Percentiles rank a stretch among this genome's conserved stretches.
Evolutionary conservation across 2,329 filamentous ascomycete species (phyloP).

Genomic region (Blastomyces percursus): DNA sequence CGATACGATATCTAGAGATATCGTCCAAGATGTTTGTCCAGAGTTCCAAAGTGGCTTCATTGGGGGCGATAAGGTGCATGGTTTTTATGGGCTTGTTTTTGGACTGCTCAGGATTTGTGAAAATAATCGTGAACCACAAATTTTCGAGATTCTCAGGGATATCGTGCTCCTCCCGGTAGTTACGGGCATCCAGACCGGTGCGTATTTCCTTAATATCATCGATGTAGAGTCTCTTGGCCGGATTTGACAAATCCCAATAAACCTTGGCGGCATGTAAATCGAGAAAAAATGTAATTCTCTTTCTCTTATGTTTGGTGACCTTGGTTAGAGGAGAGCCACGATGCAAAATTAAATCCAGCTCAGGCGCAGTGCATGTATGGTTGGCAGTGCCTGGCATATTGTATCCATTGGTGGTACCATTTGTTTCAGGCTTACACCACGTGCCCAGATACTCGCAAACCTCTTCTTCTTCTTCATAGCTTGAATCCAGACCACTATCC

Average conservation of each 20-base stretch:
- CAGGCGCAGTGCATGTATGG: conserved; percentile 44
- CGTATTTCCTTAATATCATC: conserved; percentile 92
- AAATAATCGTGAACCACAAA: conserved; percentile 84
- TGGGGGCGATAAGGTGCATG: conserved; percentile 75
- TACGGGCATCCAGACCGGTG: conserved; percentile 68
- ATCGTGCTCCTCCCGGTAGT: conserved; percentile 76
- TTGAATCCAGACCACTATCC: conserved; percentile 34
- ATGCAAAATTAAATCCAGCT: conserved; percentile 65
- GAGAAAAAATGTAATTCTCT: conserved; percentile 63
- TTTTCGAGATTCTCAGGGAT: conserved; percentile 56
- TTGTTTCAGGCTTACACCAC: conserved; percentile 33
- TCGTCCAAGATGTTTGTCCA: conserved; percentile 80
- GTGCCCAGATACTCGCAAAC: conserved; percentile 35
- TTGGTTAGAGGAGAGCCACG: conserved; percentile 70
- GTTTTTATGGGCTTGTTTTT: conserved; percentile 62
- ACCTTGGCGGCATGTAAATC: conserved; percentile 79
- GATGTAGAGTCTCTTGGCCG: conserved; percentile 78
- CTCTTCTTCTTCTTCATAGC: conserved; percentile 37
- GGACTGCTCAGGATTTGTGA: conserved; percentile 64
- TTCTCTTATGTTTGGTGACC: conserved; percentile 70
- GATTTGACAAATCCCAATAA: conserved; percentile 69
- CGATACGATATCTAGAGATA: conserved; percentile 75
- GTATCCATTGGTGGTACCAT: conserved; percentile 30
- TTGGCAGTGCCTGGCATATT: conserved; percentile 25
- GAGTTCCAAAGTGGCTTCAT: conserved; percentile 57